Evolutionary conservation across 1,284 basidiomycete genomes (phyloP).

Genomic region (Boletus holoroseus): DNA sequence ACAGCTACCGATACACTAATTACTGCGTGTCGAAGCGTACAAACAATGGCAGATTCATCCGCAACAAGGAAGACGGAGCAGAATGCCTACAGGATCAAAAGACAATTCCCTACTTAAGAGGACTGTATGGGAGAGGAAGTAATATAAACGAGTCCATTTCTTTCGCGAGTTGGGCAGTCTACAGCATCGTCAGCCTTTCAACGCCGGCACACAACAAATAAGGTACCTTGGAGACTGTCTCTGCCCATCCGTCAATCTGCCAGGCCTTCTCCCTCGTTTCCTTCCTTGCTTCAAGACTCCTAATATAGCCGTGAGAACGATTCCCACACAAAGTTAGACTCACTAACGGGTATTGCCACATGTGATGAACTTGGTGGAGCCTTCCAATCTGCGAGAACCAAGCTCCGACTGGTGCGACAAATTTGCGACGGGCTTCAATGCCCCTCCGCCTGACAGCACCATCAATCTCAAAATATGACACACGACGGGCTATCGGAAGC

Average conservation of each 20-base stretch:
- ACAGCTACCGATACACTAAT: not conserved
- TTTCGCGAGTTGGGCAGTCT: slow-evolving; percentile 76
- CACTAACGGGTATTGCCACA: slow-evolving; percentile 89
- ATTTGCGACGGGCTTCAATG: slow-evolving; percentile 80
- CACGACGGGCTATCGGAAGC: slow-evolving; percentile 17
- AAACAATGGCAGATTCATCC: not conserved
- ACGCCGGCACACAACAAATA: not conserved
- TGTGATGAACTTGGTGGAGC: slow-evolving; percentile 85
- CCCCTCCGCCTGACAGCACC: slow-evolving; percentile 64
- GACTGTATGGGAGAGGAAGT: slow-evolving; percentile 70
- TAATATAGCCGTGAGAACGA: slow-evolving; percentile 30
- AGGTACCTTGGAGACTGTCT: slow-evolving; percentile 84
- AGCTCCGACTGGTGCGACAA: slow-evolving; percentile 82
- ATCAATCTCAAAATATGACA: slow-evolving; percentile 4
- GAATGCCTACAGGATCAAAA: slow-evolving; percentile 1
- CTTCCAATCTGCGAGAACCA: slow-evolving; percentile 93
- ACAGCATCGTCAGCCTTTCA: slow-evolving; percentile 14
- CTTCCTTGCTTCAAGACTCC: slow-evolving; percentile 76
- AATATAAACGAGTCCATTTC: slow-evolving; percentile 77
- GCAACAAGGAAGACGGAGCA: not conserved
- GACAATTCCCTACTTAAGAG: slow-evolving; percentile 55
- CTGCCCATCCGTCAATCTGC: slow-evolving; percentile 89
- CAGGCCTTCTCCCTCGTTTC: slow-evolving; percentile 83
- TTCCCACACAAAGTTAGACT: slow-evolving; percentile 5
- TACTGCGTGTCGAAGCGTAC: not conserved